These are phyloP conservation scores for Backusella macrospora DNA, from an alignment of 192 early-diverging fungal genomes.

Conservation along the genomic window DNA sequence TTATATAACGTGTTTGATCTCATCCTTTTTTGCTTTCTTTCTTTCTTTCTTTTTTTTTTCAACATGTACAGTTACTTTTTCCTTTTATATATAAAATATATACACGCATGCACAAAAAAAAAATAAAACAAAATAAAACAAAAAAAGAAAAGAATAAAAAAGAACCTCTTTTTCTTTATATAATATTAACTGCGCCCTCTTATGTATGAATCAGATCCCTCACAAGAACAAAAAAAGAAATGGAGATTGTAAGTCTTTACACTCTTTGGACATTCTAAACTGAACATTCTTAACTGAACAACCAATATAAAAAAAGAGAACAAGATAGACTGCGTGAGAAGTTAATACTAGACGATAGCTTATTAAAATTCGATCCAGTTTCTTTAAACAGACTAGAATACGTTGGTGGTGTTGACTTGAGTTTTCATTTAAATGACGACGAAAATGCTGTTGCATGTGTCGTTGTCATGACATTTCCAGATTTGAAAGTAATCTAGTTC, in stretches of 20 bases:
- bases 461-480: slow-evolving; percentile 71
- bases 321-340: slow-evolving; percentile 14
- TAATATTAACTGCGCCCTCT: not conserved
- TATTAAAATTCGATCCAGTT: slow-evolving; percentile 17
- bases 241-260: slow-evolving; percentile 18
- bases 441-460: slow-evolving; percentile 74
- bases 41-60: too few relatives aligned
- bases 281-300: not conserved
- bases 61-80: not conserved
- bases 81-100: not conserved
- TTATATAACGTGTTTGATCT: not conserved
- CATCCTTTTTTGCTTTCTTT: too few relatives aligned
- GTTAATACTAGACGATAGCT: slow-evolving; percentile 14
- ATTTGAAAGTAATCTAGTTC: slow-evolving; percentile 46
- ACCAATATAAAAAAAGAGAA: not conserved
- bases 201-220: slow-evolving; percentile 15
- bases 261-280: not conserved
- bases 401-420: slow-evolving; percentile 79
- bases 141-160: not conserved
- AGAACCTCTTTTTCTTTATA: not conserved
- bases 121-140: not conserved
- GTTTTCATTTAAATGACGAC: slow-evolving; percentile 59
- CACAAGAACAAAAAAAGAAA: slow-evolving; percentile 11
- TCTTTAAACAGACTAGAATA: slow-evolving; percentile 44
- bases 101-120: not conserved